Evolutionary conservation across 371 early-diverging fungal genomes (phyloP).

Genomic region (Mortierella sp.): DNA sequence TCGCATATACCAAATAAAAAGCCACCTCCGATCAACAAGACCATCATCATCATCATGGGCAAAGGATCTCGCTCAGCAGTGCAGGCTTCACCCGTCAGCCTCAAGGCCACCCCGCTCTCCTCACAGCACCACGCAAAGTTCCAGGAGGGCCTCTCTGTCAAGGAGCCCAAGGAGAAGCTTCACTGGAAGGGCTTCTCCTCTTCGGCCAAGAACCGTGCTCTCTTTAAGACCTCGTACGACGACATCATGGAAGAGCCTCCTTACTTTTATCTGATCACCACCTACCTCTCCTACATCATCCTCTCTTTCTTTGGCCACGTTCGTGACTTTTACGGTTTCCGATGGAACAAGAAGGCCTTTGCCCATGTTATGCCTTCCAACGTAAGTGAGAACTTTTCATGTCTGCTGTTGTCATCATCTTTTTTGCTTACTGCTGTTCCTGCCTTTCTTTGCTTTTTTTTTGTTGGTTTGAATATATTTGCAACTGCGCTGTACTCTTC

Average conservation of each 20-base stretch:
- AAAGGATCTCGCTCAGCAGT: conserved; percentile 56
- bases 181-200: conserved; percentile 59
- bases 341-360: conserved; percentile 58
- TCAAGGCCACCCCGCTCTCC: conserved; percentile 58
- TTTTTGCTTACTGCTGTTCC: neutral
- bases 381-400: conserved; percentile 58
- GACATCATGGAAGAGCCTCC: conserved; percentile 73
- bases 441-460: neutral
- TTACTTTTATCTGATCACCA: conserved; percentile 87
- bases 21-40: neutral
- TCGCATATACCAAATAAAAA: neutral
- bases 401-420: neutral
- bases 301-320: conserved; percentile 95
- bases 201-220: conserved; percentile 51
- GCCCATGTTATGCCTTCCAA: conserved; percentile 58
- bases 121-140: conserved; percentile 59
- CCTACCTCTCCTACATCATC: conserved; percentile 96
- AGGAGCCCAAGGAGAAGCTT: conserved; percentile 58
- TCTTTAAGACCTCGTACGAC: conserved; percentile 57
- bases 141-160: conserved; percentile 52
- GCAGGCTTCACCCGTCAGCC: conserved; percentile 43
- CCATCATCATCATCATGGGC: conserved; percentile 36
- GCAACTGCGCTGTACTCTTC: neutral
- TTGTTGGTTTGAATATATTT: neutral
- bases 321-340: conserved; percentile 86